phyloP scores from a whole-genome alignment of 345 rosid genomes.

The Geranium rotundifolium region DNA sequence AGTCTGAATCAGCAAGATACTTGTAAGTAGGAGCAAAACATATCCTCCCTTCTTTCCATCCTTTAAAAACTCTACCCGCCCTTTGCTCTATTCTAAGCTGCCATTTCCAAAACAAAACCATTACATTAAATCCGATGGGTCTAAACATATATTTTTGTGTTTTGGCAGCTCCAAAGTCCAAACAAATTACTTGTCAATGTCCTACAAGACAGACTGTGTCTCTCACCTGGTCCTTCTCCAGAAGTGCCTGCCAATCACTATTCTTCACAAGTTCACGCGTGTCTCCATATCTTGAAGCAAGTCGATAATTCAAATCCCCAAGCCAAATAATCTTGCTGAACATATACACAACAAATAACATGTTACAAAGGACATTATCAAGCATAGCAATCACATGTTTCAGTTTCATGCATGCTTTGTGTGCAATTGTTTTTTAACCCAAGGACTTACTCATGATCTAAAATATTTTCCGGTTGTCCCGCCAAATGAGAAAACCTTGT shows the following conservation, averaged over 20 bases:
- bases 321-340: conserved; percentile 83
- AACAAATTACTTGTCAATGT: not conserved
- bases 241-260: conserved; percentile 70
- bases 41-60: conserved; percentile 89
- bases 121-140: not conserved
- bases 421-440: not conserved
- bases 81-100: conserved; percentile 66
- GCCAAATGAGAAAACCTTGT: conserved; percentile 53
- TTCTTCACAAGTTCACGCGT: conserved; percentile 40
- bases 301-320: conserved; percentile 93
- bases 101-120: conserved; percentile 1
- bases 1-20: conserved; percentile 54
- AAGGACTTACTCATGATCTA: conserved; percentile 74
- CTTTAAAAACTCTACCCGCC: conserved; percentile 68
- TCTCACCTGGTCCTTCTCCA: conserved; percentile 77
- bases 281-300: conserved; percentile 34
- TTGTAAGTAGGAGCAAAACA: conserved; percentile 90
- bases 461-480: conserved; percentile 35
- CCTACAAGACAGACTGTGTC: not conserved
- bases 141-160: not conserved
- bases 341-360: not conserved
- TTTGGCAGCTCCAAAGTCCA: not conserved
- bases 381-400: not conserved
- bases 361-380: not conserved
- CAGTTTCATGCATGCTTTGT: not conserved